phyloP scores from a whole-genome alignment of 108 stramenopile genomes.

The Skeletonema marinoi region DNA sequence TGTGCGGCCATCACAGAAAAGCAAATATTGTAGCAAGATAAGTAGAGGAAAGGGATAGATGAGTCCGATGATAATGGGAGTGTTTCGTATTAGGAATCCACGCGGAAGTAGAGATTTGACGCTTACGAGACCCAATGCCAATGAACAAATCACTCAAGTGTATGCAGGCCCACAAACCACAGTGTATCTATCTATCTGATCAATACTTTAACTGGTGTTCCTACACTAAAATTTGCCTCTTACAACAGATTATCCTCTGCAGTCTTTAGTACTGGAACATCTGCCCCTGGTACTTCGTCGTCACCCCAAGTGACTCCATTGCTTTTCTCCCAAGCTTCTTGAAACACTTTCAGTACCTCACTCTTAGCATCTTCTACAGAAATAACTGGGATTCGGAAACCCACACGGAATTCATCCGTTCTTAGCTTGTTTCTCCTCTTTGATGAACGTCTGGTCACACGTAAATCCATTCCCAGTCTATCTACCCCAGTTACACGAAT shows the following conservation, averaged over 20 bases:
- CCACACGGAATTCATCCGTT: constrained; percentile 96
- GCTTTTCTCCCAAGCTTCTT: constrained; percentile 97
- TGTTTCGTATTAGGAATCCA: neutral
- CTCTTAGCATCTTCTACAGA: constrained; percentile 97
- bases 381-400: constrained; percentile 90
- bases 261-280: constrained; percentile 81
- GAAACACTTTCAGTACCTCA: constrained; percentile 95
- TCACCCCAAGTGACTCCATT: constrained; percentile 78
- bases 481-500: constrained; percentile 91
- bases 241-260: constrained; percentile 87
- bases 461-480: constrained; percentile 94
- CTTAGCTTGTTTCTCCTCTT: constrained; percentile 78
- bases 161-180: too few species aligned
- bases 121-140: too few species aligned
- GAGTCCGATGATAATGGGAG: neutral
- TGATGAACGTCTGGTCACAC: constrained; percentile 81
- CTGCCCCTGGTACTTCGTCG: constrained; percentile 67
- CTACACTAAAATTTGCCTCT: constrained; percentile 2
- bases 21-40: too few species aligned
- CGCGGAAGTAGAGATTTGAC: too few species aligned
- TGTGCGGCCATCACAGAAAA: too few species aligned
- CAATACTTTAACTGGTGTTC: neutral
- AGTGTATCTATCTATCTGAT: neutral
- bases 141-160: too few species aligned
- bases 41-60: too few species aligned